These are phyloP conservation scores for Takashimella tepidaria DNA, from an alignment of 1,284 basidiomycete species.

Conservation along the genomic window DNA sequence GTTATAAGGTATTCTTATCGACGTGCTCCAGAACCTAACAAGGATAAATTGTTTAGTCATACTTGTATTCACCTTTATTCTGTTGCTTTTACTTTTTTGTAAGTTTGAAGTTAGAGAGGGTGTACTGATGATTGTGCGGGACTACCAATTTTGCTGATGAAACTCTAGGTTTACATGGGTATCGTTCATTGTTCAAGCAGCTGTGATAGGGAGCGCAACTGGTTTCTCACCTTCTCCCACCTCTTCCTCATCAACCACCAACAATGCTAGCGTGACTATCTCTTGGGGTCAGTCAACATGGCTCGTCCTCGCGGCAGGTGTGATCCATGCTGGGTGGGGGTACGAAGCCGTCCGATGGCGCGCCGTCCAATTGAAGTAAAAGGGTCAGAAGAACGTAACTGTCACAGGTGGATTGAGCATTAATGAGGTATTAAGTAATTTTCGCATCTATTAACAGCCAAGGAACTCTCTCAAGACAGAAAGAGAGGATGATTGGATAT, in stretches of 20 bases:
- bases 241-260: slow-evolving; percentile 4
- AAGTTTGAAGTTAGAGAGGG: slow-evolving; percentile 8
- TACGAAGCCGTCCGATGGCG: slow-evolving; percentile 39
- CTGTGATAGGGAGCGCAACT: slow-evolving; percentile 28
- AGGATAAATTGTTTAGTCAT: slow-evolving; percentile 30
- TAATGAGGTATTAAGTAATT: too few relatives aligned
- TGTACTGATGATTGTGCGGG: too few relatives aligned
- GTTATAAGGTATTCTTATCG: slow-evolving; percentile 34
- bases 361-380: slow-evolving; percentile 13
- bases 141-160: neutral
- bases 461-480: too few relatives aligned
- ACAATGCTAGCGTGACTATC: slow-evolving; percentile 18
- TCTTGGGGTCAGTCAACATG: slow-evolving; percentile 33
- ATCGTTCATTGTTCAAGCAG: slow-evolving; percentile 32
- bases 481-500: too few relatives aligned
- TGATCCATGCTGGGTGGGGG: slow-evolving; percentile 36
- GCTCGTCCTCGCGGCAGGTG: slow-evolving; percentile 30
- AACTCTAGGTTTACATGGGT: slow-evolving; percentile 30
- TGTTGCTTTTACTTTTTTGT: slow-evolving; percentile 30
- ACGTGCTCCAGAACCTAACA: slow-evolving; percentile 22
- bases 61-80: slow-evolving; percentile 30
- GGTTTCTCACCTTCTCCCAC: slow-evolving; percentile 15
- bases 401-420: too few relatives aligned
- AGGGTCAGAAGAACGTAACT: too few relatives aligned
- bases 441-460: too few relatives aligned